Evolutionary conservation across 1,139 yeast genomes (phyloP), one percentile per base, ranked within the genome.

Genomic region (Diutina siamensis): DNA sequence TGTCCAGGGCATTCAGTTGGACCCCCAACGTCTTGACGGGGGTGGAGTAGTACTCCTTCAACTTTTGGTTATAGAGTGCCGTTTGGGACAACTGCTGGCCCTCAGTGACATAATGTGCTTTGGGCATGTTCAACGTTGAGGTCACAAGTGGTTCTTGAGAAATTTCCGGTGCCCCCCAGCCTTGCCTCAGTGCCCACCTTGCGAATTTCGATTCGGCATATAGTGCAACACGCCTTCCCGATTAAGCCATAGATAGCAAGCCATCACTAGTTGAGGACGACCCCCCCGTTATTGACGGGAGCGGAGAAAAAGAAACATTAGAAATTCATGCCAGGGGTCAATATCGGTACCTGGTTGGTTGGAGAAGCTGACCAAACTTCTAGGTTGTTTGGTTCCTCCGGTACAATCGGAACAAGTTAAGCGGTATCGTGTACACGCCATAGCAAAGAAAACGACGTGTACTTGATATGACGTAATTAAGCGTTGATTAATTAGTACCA

Each of bases 21-120:
- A 85, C 92, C 13, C 97, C 96, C 3, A 84, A 73, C 15, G 74
- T 64, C 46, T 68, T 71, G 12, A 85, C 80, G 2, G 96, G 96
- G 47, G 78, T 71, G 52, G 75, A 73, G 63, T 72, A 86, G 46
- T 80, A 71, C 56, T 81, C 83, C 56, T 76, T 83, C 58, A 82
- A 64, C 56, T 82, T 82, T 51, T 87, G 89, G 54, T 80, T 82
- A 64, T 85, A 86, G 47, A 80, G 62, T 3, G 94, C 94, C 58
- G 81, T 85, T 52, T 75, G 77, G 41, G 86, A 78, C 50, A 83
- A 68, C 15, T 86, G 87, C 55, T 77, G 77, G 18, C 86, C 88
- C 51, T 76, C 70, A 47, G 76, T 68, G 61, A 80, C 86, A 59
- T 83, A 83, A 45, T 38, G 42, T n/a, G 42, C 32, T 38, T 38